Conservation (phyloP, 2,329 filamentous ascomycete species). For the Alternaria viburni region DNA sequence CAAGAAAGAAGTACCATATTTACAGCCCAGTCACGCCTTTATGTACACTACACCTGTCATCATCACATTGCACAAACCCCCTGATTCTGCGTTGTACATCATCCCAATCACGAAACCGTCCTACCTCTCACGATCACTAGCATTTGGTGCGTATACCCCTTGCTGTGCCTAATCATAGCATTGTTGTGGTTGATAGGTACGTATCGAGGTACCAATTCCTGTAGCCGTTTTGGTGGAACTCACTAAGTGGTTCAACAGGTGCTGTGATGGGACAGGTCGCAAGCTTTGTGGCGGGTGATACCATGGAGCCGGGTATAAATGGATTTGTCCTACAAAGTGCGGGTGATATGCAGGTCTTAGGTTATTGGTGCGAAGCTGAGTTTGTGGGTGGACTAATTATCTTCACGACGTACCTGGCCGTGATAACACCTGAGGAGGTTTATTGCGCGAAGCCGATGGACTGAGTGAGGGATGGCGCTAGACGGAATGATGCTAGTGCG, state of each 20-base stretch:
- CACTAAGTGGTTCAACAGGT: not conserved
- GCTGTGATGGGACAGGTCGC: not conserved
- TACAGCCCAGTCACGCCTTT: not conserved
- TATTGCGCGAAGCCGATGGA: too few species aligned
- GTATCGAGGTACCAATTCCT: not conserved
- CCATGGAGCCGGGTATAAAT: too few species aligned
- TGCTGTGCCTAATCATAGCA: too few species aligned
- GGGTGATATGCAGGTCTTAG: not conserved
- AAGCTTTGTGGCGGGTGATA: not conserved
- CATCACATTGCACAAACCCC: not conserved
- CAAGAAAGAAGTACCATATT: rapidly evolving
- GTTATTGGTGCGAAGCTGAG: rapidly evolving
- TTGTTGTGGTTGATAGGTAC: not conserved
- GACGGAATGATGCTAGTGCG: too few species aligned
- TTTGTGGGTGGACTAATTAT: too few species aligned
- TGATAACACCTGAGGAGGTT: too few species aligned
- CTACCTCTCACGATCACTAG: not conserved
- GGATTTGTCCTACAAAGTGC: not conserved
- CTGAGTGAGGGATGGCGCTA: too few species aligned
- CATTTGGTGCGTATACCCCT: not conserved
- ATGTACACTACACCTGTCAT: not conserved
- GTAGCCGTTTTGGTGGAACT: not conserved
- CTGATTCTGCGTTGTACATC: not conserved
- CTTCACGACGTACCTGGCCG: too few species aligned
- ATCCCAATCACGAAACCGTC: not conserved